Percentiles rank a stretch among this genome's conserved stretches.
Evolutionary conservation across 768 basidiomycete genomes (phyloP).

Genomic region (Xerocomus brunneocitrinus): DNA sequence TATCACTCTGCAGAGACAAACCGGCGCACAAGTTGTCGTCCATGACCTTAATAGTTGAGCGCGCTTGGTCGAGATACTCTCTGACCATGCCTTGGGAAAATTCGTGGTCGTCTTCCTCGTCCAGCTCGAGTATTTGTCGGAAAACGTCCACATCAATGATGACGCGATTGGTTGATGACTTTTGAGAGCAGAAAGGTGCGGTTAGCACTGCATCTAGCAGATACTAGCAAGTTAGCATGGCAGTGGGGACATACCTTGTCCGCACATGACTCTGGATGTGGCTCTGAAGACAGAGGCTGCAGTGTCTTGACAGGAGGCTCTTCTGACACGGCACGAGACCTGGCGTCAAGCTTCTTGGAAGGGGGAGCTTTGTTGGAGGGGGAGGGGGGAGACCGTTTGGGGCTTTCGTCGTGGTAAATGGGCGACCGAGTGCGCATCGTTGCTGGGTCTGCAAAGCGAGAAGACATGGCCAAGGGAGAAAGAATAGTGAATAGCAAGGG

Average conservation of each 20-base stretch:
- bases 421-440: conserved; percentile 29
- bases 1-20: conserved; percentile 8
- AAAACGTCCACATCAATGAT: conserved; percentile 80
- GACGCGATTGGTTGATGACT: conserved; percentile 18
- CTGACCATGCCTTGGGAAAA: conserved; percentile 77
- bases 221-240: neutral
- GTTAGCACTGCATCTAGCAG: conserved; percentile 7
- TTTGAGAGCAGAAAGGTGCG: neutral
- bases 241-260: conserved; percentile 24
- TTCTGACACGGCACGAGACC: conserved; percentile 29
- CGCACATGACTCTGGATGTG: conserved; percentile 17
- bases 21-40: conserved; percentile 69
- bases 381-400: conserved; percentile 30
- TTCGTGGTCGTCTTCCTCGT: conserved; percentile 71
- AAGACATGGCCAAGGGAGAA: conserved; percentile 19
- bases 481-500: conserved; percentile 6
- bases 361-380: conserved; percentile 30
- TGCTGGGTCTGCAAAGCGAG: conserved; percentile 26
- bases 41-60: conserved; percentile 72
- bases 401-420: conserved; percentile 25
- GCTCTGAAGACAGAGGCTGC: conserved; percentile 12
- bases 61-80: conserved; percentile 81
- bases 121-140: conserved; percentile 84
- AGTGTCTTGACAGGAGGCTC: conserved; percentile 15
- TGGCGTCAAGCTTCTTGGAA: conserved; percentile 29